Base-by-base conservation (phyloP, 495 filamentous ascomycete species). In the Bathelium albidoporum region DNA sequence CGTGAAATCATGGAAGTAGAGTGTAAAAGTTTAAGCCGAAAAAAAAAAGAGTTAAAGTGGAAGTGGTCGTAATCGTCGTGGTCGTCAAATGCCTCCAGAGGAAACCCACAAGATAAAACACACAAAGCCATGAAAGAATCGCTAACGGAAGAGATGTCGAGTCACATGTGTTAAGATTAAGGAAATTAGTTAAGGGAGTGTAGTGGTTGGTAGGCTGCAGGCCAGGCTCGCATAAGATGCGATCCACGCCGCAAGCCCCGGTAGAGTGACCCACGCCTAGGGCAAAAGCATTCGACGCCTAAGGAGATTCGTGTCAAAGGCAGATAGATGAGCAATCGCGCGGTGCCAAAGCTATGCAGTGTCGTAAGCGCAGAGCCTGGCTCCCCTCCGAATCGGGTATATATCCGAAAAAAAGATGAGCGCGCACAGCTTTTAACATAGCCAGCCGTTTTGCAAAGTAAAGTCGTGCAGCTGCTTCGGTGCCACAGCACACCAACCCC, bases 141-240 rank as follows among this genome's bases (percentile, higher is more conserved):
- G 49, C 49, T 55, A 20, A 55, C 29, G 16, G 49, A 55, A 55
- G 9, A 55, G 49, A 29, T 55, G 49, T 55, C 22, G 16, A 29
- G 20, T 55, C 10, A 20, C 26, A 29, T 55, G 49, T 55, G 24
- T 24, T 24, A 24, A 55, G 11, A 29, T 55, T 20, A 55, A 55
- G 49, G 49, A 55, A 55, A 55, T 5, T 39, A 28, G 49, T 12
- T 55, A 55, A 55, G 24, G 49, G 49, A 55, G 49, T 55, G 49
- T 29, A 55, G 24, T 26, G 5, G 3, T 7, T 55, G 49, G 11
- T n/a, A 12, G 5, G 22, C 5, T 55, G 49, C 43, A 49, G 10
- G 43, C 10, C 20, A 39, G 34, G 34, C 14, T 14, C 5, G 5
- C 3, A 49, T 18, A 9, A 49, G 43, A 20, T n/a, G 43, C 43